These are phyloP conservation scores for Trichoderma pleuroti DNA, from an alignment of 2,329 filamentous ascomycete genomes.

Conservation along the genomic window DNA sequence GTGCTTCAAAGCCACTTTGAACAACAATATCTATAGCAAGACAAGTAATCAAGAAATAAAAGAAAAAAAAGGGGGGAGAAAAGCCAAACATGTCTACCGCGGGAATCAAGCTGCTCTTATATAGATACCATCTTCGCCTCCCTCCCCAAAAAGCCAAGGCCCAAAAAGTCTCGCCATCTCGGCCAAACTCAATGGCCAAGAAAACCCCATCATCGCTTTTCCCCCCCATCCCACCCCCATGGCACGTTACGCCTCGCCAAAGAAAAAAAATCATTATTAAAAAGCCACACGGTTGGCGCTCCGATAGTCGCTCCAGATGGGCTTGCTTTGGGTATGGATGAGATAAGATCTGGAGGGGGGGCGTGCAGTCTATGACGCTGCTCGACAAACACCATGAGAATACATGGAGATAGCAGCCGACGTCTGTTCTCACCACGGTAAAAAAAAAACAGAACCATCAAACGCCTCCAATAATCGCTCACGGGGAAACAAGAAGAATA, in stretches of 20 bases:
- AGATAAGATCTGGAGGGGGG: not conserved
- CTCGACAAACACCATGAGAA: not conserved
- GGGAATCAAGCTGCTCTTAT: not conserved
- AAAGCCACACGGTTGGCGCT: not conserved
- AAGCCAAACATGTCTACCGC: not conserved
- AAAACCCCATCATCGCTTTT: not conserved
- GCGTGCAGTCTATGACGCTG: not conserved
- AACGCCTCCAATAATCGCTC: not conserved
- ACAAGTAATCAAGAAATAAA: not conserved
- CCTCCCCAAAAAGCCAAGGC: not conserved
- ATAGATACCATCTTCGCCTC: not conserved
- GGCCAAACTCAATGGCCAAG: not conserved
- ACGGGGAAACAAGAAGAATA: not conserved
- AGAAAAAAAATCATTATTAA: not conserved
- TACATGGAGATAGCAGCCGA: not conserved
- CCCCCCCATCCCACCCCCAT: not conserved
- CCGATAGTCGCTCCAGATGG: slow-evolving; percentile 14
- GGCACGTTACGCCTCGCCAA: not conserved
- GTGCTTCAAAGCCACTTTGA: not conserved
- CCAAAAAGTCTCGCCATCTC: not conserved
- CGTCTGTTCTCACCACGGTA: not conserved
- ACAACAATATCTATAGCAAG: not conserved
- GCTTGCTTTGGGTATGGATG: not conserved
- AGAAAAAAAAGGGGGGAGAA: not conserved
- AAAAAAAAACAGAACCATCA: not conserved